Conservation (phyloP, 176 grass and related monocot species). For the Musa acuminata region DNA sequence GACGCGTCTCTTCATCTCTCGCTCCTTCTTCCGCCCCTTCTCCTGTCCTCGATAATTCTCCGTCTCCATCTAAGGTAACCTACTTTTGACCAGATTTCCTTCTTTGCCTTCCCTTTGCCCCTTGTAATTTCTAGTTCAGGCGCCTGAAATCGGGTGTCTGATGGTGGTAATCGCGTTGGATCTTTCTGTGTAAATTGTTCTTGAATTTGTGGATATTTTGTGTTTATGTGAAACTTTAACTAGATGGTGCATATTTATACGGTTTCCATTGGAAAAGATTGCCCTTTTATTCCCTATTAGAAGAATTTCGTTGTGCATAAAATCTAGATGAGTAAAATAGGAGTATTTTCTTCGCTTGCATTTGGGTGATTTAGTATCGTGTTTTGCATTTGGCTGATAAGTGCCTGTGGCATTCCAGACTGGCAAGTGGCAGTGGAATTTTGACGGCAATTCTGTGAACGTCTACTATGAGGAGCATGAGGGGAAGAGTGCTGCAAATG, state of each 20-base stretch:
- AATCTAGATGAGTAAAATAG: not conserved
- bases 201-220: not conserved
- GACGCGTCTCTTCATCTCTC: conserved; percentile 50
- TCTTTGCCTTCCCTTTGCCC: not conserved
- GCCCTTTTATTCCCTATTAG: not conserved
- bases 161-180: not conserved
- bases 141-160: not conserved
- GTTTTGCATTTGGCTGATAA: conserved; percentile 16
- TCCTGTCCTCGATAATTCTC: conserved; percentile 9
- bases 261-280: not conserved
- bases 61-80: conserved; percentile 58
- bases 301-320: not conserved
- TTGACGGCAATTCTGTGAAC: conserved; percentile 49
- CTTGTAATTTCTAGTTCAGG: not conserved
- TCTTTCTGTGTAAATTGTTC: not conserved
- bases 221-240: not conserved
- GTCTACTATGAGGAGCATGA: conserved; percentile 75
- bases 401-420: conserved; percentile 42
- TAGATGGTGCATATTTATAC: not conserved
- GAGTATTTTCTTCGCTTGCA: not conserved
- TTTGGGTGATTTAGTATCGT: conserved; percentile 4
- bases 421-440: conserved; percentile 82
- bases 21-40: conserved; percentile 16
- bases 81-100: not conserved
- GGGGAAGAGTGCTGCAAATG: conserved; percentile 30